Conservation (phyloP, 805 yeast genomes). For the Candida sphagnicola region DNA sequence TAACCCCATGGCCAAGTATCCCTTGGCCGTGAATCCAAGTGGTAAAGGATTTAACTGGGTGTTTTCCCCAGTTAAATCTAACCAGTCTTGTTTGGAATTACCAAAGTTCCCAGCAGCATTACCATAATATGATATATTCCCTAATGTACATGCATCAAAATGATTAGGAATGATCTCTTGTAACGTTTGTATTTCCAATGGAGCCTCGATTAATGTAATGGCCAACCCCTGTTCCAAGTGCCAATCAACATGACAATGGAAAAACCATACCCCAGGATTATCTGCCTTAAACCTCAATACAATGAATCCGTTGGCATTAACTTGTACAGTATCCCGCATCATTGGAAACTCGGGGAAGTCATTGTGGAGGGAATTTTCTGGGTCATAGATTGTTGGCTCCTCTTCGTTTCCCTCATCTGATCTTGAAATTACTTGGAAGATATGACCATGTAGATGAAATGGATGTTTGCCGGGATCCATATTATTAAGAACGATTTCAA, state of each 20-base stretch:
- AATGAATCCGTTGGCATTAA: conserved; percentile 79
- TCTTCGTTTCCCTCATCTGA: conserved; percentile 55
- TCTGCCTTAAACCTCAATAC: conserved; percentile 85
- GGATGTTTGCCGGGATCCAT: conserved; percentile 92
- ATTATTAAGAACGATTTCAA: conserved; percentile 83
- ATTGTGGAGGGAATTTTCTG: conserved; percentile 20
- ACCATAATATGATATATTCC: conserved; percentile 47
- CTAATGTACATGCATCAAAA: conserved; percentile 44
- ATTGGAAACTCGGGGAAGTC: conserved; percentile 70
- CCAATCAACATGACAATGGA: conserved; percentile 99
- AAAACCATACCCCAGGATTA: conserved; percentile 98
- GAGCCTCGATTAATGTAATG: conserved; percentile 77
- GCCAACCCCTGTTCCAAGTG: conserved; percentile 95
- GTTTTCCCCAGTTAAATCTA: conserved; percentile 57
- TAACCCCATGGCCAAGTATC: conserved; percentile 57
- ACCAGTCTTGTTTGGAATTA: conserved; percentile 43
- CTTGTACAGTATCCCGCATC: conserved; percentile 78
- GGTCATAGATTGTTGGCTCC: conserved; percentile 47
- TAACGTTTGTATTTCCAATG: conserved; percentile 51
- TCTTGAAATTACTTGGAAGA: conserved; percentile 78
- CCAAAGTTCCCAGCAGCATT: conserved; percentile 67
- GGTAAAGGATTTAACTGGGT: conserved; percentile 63
- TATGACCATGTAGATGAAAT: conserved; percentile 95
- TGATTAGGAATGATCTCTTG: conserved; percentile 43
- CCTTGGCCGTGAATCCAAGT: conserved; percentile 64